Conservation (phyloP, 2,329 filamentous ascomycete species). For the Talaromyces rugulosus region DNA sequence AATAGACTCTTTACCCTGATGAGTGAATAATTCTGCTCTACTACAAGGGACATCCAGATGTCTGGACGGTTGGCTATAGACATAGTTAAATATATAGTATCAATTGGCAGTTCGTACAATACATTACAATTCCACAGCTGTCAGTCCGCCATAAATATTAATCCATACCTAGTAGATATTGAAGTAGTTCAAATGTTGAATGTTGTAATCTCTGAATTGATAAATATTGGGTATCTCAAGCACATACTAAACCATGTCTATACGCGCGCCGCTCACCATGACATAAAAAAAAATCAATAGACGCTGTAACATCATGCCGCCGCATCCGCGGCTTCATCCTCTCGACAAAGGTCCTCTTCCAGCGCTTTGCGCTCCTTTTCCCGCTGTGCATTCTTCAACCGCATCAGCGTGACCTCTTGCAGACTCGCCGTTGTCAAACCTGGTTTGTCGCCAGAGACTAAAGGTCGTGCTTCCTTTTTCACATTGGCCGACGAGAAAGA, state of each 20-base stretch:
- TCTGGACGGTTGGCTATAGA: too few species aligned
- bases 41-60: too few species aligned
- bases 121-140: too few species aligned
- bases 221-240: neutral
- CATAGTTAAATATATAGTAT: too few species aligned
- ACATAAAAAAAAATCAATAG: too few species aligned
- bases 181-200: too few species aligned
- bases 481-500: slow-evolving; percentile 4
- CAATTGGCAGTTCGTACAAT: too few species aligned
- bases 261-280: neutral
- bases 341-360: slow-evolving; percentile 50
- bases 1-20: too few species aligned
- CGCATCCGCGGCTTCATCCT: slow-evolving; percentile 43
- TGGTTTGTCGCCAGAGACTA: slow-evolving; percentile 19
- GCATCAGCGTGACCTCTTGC: slow-evolving; percentile 51
- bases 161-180: too few species aligned
- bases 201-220: neutral
- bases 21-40: too few species aligned
- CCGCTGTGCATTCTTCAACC: slow-evolving; percentile 54
- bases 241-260: neutral
- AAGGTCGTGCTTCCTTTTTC: neutral
- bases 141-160: too few species aligned
- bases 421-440: slow-evolving; percentile 33
- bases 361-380: slow-evolving; percentile 49
- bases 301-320: slow-evolving; percentile 15